phyloP scores from a whole-genome alignment of 2,329 filamentous ascomycete genomes.

The Didymella lethalis region DNA sequence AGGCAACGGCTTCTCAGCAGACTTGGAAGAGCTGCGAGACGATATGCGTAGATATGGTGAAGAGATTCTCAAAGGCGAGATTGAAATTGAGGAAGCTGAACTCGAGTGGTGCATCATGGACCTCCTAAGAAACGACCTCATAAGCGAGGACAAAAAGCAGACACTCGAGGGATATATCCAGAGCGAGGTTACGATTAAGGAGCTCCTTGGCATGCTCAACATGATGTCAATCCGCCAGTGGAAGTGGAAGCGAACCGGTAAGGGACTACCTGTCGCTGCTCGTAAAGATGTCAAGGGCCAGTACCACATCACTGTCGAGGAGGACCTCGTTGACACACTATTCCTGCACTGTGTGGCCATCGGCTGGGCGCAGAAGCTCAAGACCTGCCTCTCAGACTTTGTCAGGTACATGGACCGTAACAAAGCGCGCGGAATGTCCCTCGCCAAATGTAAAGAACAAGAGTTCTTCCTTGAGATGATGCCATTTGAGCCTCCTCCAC shows the following conservation, averaged over 20 bases:
- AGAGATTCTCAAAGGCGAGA: constrained; percentile 20
- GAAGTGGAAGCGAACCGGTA: constrained; percentile 32
- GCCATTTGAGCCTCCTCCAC: background rate
- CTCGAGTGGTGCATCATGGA: constrained; percentile 59
- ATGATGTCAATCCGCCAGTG: constrained; percentile 37
- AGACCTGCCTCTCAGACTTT: constrained; percentile 19
- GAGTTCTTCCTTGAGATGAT: constrained; percentile 34
- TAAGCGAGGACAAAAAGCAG: constrained; percentile 59
- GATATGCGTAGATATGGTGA: constrained; percentile 27
- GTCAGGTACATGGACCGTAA: background rate
- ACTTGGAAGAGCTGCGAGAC: constrained; percentile 23
- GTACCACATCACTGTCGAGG: constrained; percentile 36
- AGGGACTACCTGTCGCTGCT: constrained; percentile 35
- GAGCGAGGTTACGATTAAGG: constrained; percentile 31
- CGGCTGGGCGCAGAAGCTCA: constrained; percentile 35
- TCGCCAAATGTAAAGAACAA: constrained; percentile 17
- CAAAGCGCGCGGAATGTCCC: background rate
- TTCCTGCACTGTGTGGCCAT: constrained; percentile 37
- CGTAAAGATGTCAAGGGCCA: constrained; percentile 34
- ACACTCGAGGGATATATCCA: constrained; percentile 38
- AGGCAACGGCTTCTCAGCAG: background rate
- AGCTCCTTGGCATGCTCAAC: constrained; percentile 36
- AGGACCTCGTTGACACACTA: constrained; percentile 40
- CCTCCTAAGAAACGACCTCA: constrained; percentile 58
- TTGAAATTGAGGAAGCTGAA: constrained; percentile 51